A percentile compares a stretch with the other conserved stretches of the same genome.
phyloP scores from a whole-genome alignment of 2,329 filamentous ascomycete species.

The Fonsecaea pedrosoi region DNA sequence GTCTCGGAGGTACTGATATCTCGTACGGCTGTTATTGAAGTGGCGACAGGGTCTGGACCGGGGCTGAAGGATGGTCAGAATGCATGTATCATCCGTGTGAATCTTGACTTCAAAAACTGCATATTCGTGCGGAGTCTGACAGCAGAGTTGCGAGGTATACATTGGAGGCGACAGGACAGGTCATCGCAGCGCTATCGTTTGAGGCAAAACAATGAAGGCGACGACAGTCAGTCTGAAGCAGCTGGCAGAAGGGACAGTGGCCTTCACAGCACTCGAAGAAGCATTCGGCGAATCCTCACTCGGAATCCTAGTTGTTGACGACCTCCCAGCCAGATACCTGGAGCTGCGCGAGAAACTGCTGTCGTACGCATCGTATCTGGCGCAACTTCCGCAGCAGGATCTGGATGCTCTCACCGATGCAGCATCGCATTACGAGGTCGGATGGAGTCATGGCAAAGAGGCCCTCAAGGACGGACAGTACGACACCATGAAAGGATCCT shows the following conservation, averaged over 20 bases:
- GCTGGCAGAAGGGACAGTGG: conserved; percentile 42
- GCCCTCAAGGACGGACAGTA: conserved; percentile 66
- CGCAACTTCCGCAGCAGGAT: conserved; percentile 75
- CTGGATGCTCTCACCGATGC: conserved; percentile 60
- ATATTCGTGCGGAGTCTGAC: not conserved
- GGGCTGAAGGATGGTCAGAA: not conserved
- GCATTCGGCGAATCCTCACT: conserved; percentile 90
- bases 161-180: not conserved
- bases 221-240: conserved; percentile 33
- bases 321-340: conserved; percentile 75
- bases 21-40: not conserved
- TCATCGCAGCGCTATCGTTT: not conserved
- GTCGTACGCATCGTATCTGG: conserved; percentile 87
- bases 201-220: conserved; percentile 14
- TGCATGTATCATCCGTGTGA: not conserved
- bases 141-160: not conserved
- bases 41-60: not conserved
- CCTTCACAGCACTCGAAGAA: conserved; percentile 56
- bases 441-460: conserved; percentile 70
- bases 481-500: conserved; percentile 68
- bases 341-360: conserved; percentile 74
- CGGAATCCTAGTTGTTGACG: conserved; percentile 90
- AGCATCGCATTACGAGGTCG: conserved; percentile 64
- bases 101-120: not conserved
- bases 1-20: not conserved